A percentile compares a stretch with the other conserved stretches of the same genome.
Evolutionary conservation across 768 basidiomycete species (phyloP).

Genomic region (Ramaria rubella): DNA sequence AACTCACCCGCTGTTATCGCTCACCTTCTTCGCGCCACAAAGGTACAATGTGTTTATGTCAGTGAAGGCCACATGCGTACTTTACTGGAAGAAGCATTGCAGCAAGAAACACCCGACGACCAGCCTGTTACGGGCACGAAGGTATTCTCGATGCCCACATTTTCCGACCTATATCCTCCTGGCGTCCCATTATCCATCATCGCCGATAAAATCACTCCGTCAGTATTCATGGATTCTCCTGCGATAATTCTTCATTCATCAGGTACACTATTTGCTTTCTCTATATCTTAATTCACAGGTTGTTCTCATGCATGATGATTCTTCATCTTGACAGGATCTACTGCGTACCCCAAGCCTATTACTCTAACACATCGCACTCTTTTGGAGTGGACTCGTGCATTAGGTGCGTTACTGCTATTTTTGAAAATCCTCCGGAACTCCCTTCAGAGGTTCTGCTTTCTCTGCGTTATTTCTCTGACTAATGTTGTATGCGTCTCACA

Average conservation of each 20-base stretch:
- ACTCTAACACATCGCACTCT: not conserved
- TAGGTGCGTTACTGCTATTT: slow-evolving; percentile 7
- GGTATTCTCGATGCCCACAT: slow-evolving; percentile 13
- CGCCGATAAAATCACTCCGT: not conserved
- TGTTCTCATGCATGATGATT: not conserved
- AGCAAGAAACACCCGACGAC: too few relatives aligned
- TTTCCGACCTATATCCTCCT: slow-evolving; percentile 15
- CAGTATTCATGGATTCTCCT: not conserved
- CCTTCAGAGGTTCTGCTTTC: too few relatives aligned
- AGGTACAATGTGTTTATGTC: slow-evolving; percentile 19
- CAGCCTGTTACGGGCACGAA: slow-evolving; percentile 7
- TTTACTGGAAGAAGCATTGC: slow-evolving; percentile 15
- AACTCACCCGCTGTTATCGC: slow-evolving; percentile 30
- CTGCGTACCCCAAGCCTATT: not conserved
- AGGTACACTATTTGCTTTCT: slow-evolving; percentile 6
- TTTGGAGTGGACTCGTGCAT: not conserved
- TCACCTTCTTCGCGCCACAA: slow-evolving; percentile 26
- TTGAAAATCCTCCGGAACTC: not conserved
- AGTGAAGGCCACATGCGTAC: slow-evolving; percentile 19
- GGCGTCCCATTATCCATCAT: not conserved
- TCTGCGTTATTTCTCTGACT: too few relatives aligned
- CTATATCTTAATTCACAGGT: too few relatives aligned
- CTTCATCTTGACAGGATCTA: slow-evolving; percentile 13
- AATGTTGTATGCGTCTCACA: slow-evolving; percentile 16
- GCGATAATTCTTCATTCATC: slow-evolving; percentile 16